Conservation (phyloP, 306 rosid species). For the Rosa lucieae region DNA sequence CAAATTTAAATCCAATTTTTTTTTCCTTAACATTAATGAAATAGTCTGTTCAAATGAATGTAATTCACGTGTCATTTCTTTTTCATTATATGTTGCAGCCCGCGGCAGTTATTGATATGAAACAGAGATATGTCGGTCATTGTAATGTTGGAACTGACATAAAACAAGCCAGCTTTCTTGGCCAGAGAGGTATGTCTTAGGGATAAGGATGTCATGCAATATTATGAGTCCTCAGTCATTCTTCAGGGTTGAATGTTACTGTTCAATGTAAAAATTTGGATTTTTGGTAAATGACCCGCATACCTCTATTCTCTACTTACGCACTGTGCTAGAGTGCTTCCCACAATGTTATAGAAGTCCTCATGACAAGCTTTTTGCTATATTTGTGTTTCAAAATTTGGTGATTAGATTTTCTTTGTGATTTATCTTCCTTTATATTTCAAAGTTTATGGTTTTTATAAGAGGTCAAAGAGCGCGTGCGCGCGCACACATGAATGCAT, state of each 20-base stretch:
- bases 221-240: background rate
- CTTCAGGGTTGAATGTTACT: background rate
- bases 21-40: background rate
- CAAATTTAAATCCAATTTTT: background rate
- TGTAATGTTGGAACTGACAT: slow-evolving; percentile 97
- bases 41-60: background rate
- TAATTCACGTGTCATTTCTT: background rate
- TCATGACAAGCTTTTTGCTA: background rate
- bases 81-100: slow-evolving; percentile 59
- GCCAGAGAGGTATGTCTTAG: slow-evolving; percentile 71
- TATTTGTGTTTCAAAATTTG: background rate
- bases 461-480: too few relatives aligned
- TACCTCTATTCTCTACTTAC: background rate
- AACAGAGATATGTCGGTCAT: slow-evolving; percentile 88
- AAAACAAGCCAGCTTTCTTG: slow-evolving; percentile 96
- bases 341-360: background rate
- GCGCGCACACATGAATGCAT: background rate
- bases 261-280: background rate
- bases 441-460: background rate
- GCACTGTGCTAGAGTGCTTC: background rate
- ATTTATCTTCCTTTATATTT: background rate
- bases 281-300: background rate
- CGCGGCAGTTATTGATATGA: slow-evolving; percentile 82
- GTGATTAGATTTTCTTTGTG: background rate
- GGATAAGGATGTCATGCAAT: background rate